Evolutionary conservation across 768 basidiomycete genomes (phyloP), one percentile per base, ranked within the genome.

Genomic region (Neoboletus subvelutipes): DNA sequence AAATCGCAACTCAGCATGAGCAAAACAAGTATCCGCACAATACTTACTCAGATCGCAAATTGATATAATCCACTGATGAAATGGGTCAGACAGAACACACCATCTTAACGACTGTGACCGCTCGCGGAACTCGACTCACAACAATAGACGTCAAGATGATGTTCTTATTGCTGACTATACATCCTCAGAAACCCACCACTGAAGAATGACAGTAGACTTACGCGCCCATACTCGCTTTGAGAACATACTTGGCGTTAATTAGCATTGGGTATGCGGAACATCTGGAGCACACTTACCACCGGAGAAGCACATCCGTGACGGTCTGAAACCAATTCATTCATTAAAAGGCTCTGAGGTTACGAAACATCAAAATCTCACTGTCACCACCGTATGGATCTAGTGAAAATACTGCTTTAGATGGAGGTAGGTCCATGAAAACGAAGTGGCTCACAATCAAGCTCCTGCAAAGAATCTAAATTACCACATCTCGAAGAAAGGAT

Each of bases 341-440:
- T 40, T 7, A 29, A 45, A n/a, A 40, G 2, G 13, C 29, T 13
- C 22, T 20, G 5, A 40, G n/a, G 53, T 8, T 15, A 47, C 15
- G 12, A 31, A 54, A 49, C 17, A 20, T 26, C 17, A 11, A 46
- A 43, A 11, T 62, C 80, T 71, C 57, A 83, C 83, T 9, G 83
- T 86, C 7, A 79, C 72, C 0, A 77, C 68, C 5, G 83, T 81
- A 67, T 84, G 82, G n/a, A 80, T 68, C 83, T 85, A 39, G 26
- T 12, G 31, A n/a, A 15, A 36, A 40, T 7, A 15, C 4, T 11
- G 3, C 24, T 11, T 60, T 31, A 56, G 48, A 45, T 6, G 9
- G 3, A 22, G 6, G 6, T 24, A 12, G 49, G n/a, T 41, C 20
- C 12, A 54, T 31, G 6, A 26, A 29, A 41, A 34, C 3, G 18